A percentile compares a stretch with the other conserved stretches of the same genome.
Conservation (phyloP, 2,329 filamentous ascomycete species). For the Phialophora tarda region DNA sequence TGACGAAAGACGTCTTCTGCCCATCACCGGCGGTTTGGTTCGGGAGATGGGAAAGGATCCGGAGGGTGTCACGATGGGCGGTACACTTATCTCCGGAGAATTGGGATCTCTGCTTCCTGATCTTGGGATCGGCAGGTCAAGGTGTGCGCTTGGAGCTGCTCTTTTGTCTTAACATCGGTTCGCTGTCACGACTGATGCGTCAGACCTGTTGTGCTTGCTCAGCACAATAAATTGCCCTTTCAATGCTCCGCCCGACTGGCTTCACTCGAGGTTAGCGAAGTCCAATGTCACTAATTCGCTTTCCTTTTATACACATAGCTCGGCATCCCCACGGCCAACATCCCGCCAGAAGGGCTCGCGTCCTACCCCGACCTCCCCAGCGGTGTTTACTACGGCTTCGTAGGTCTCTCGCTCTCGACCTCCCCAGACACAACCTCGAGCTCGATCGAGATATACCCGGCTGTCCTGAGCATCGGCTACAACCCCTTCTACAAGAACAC, state of each 20-base stretch:
- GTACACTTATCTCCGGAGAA: neutral
- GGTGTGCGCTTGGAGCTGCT: neutral
- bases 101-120: neutral
- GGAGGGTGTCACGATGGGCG: neutral
- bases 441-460: conserved; percentile 65
- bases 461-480: conserved; percentile 94
- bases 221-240: neutral
- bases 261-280: neutral
- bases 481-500: conserved; percentile 98
- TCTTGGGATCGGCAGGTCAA: too few species aligned
- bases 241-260: neutral
- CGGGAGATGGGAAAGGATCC: neutral
- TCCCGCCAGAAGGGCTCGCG: conserved; percentile 70
- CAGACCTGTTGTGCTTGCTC: neutral
- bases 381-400: conserved; percentile 95
- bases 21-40: neutral
- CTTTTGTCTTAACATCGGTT: neutral
- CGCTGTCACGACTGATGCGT: neutral
- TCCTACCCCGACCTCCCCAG: conserved; percentile 65
- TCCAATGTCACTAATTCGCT: neutral
- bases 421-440: conserved; percentile 20
- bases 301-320: conserved; percentile 60
- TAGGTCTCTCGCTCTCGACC: conserved; percentile 68
- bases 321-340: conserved; percentile 95
- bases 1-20: neutral